Evolutionary conservation across 805 yeast genomes (phyloP).

Genomic region (Wickerhamomyces bisporus): DNA sequence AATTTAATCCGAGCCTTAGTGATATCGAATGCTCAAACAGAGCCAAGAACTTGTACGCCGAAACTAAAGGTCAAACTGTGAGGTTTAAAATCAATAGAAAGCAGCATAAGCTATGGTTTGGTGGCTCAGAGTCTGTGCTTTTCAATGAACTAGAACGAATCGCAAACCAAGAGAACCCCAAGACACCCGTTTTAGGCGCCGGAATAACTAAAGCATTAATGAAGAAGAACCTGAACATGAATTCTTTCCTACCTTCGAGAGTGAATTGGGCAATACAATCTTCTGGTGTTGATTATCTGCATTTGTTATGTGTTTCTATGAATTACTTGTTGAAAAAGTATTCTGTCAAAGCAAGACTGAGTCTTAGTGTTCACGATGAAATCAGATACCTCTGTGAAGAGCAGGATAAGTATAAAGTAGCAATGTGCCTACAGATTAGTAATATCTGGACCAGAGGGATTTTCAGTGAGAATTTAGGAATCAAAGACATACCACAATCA

Average conservation of each 20-base stretch:
- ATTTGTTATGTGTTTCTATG: slow-evolving; percentile 80
- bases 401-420: slow-evolving; percentile 69
- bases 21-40: slow-evolving; percentile 61
- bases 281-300: slow-evolving; percentile 95
- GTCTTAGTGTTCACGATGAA: slow-evolving; percentile 93
- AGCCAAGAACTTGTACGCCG: slow-evolving; percentile 65
- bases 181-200: slow-evolving; percentile 90
- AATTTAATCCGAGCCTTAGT: slow-evolving; percentile 67
- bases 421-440: slow-evolving; percentile 79
- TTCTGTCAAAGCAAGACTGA: slow-evolving; percentile 66
- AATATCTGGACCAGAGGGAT: slow-evolving; percentile 96
- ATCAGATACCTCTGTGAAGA: slow-evolving; percentile 73
- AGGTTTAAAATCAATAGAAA: slow-evolving; percentile 20
- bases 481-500: slow-evolving; percentile 84
- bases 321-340: slow-evolving; percentile 67
- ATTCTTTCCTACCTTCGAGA: slow-evolving; percentile 77
- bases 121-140: slow-evolving; percentile 91
- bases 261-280: slow-evolving; percentile 98
- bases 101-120: slow-evolving; percentile 53
- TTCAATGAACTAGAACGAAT: slow-evolving; percentile 85
- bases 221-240: slow-evolving; percentile 56
- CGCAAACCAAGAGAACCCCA: slow-evolving; percentile 75
- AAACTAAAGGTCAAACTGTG: slow-evolving; percentile 71
- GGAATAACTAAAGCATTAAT: slow-evolving; percentile 84
- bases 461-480: slow-evolving; percentile 89